Evolutionary conservation across 2,329 filamentous ascomycete genomes (phyloP), one percentile per base, ranked within the genome.

Genomic region (Phoma herbarum): DNA sequence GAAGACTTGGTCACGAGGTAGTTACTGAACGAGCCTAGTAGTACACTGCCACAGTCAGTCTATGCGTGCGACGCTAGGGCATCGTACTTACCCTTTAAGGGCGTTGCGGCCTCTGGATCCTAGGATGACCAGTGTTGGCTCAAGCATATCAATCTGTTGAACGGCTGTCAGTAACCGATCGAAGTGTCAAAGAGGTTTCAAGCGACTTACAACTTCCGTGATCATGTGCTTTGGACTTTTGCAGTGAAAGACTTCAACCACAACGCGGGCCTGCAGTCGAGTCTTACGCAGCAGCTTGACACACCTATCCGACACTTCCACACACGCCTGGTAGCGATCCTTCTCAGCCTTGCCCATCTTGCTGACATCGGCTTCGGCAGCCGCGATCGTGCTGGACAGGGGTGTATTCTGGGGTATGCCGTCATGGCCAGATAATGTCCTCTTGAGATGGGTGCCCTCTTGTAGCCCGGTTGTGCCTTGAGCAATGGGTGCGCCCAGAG

Each of bases 1-100:
- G 92, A 96, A 63, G 92, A 96, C 80, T 98, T 98, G 35, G 93
- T 96, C 29, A 99, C 93, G 8, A 99, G 84, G 73, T 99, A 99
- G 75, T 98, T 98, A 60, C 92, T 96, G 78, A 99, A 98, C 0
- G 93, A 97, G 25, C 95, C 95, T 28, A 99, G 85, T 60, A 99
- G 89, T 22, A 97, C 94, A 73, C 93, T 96, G 68, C 49, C 57
- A 61, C 42, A 49, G 51, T 76, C 61, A 75, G 67, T 44, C 57
- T 57, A 63, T 68, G 65, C 56, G 42, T 31, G 12, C 14, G 43
- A 35, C 28, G 10, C 4, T 26, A 23, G 29, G 37, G 29, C 57
- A 54, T 46, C 33, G 39, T 50, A 80, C 89, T 80, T 83, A 94
- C 92, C 93, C 94, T 78, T 98, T 98, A 53, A 99, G 82, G 42